These are phyloP conservation scores for Trametes coccinea DNA, from an alignment of 768 basidiomycete genomes.

Conservation along the genomic window DNA sequence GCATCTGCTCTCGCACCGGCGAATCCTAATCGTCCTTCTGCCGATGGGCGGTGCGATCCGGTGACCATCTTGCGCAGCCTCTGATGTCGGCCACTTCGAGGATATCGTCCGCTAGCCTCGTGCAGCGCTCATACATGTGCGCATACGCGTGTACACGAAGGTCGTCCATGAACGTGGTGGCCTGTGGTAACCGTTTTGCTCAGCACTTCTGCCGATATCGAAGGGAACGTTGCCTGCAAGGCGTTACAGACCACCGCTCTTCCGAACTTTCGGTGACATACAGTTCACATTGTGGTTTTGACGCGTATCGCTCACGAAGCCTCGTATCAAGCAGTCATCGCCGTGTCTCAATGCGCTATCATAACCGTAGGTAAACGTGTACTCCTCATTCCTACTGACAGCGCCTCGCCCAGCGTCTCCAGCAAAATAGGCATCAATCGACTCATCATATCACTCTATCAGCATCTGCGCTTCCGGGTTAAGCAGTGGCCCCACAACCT, in stretches of 20 bases:
- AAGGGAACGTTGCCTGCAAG: no score
- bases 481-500: neutral
- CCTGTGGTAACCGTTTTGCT: neutral
- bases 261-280: neutral
- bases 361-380: neutral
- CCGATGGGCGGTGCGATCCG: neutral
- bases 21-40: neutral
- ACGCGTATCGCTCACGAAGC: no score
- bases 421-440: no score
- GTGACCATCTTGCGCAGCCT: conserved; percentile 4
- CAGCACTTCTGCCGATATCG: no score
- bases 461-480: neutral
- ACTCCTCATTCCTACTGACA: neutral
- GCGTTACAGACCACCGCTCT: neutral
- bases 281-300: no score
- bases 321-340: no score
- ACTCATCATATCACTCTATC: neutral
- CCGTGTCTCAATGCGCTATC: neutral
- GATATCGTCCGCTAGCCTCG: conserved; percentile 13
- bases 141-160: no score
- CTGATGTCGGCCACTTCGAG: neutral
- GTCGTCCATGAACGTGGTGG: neutral
- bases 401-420: no score
- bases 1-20: no score
- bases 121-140: conserved; percentile 1